A percentile compares a stretch with the other conserved stretches of the same genome.
These are phyloP conservation scores for Smittium mucronatum DNA, from an alignment of 371 early-diverging fungal genomes.

Conservation along the genomic window DNA sequence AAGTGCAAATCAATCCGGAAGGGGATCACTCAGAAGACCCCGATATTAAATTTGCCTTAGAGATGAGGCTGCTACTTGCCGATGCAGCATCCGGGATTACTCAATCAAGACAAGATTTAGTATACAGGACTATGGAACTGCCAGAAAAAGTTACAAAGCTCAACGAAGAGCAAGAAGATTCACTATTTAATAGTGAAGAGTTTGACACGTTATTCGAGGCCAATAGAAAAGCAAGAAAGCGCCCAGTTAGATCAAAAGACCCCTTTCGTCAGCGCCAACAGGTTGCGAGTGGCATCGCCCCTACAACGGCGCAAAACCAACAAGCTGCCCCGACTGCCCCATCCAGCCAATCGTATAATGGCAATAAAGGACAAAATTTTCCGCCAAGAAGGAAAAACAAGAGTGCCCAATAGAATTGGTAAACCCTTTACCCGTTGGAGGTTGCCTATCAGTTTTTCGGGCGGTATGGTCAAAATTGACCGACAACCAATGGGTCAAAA, in stretches of 20 bases:
- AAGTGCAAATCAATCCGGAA: background rate
- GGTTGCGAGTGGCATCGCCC: background rate
- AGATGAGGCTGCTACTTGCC: background rate
- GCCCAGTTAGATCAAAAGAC: background rate
- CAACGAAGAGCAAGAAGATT: background rate
- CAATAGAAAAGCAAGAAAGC: background rate
- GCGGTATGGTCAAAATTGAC: background rate
- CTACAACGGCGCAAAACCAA: background rate
- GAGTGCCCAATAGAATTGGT: background rate
- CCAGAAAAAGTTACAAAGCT: background rate
- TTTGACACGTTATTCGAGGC: background rate
- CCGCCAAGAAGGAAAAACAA: background rate
- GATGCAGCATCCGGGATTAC: background rate
- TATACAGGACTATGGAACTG: background rate
- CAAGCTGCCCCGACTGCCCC: background rate
- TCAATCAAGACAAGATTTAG: background rate
- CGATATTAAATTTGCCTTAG: background rate
- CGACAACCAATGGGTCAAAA: background rate
- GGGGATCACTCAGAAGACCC: background rate
- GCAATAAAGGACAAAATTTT: background rate
- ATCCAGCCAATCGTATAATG: background rate
- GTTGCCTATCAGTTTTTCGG: background rate
- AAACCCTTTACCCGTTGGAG: background rate
- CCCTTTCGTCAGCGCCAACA: background rate
- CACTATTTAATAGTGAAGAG: constrained; percentile 1